phyloP scores from a whole-genome alignment of 2,329 filamentous ascomycete genomes.

The Blastomyces gilchristii region DNA sequence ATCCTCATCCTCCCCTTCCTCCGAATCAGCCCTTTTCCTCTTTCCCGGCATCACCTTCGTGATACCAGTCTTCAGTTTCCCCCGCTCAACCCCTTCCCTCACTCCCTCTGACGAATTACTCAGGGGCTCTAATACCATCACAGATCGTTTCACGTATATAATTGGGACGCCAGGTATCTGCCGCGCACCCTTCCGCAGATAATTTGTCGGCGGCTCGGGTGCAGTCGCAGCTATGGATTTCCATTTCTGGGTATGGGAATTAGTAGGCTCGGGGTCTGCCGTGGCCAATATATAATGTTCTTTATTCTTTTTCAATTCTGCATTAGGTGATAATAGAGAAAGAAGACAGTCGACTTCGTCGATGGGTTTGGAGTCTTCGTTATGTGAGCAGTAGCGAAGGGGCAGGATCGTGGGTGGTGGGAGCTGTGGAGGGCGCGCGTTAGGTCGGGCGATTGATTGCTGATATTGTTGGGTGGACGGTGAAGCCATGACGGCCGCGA shows the following conservation, averaged over 20 bases:
- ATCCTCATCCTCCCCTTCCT: slow-evolving; percentile 16
- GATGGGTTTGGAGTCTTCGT: slow-evolving; percentile 33
- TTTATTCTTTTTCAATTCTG: slow-evolving; percentile 35
- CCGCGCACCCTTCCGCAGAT: slow-evolving; percentile 32
- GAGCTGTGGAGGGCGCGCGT: slow-evolving; percentile 33
- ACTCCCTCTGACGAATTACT: slow-evolving; percentile 35
- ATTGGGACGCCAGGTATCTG: slow-evolving; percentile 40
- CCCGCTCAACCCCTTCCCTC: slow-evolving; percentile 35
- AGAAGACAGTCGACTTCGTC: slow-evolving; percentile 37
- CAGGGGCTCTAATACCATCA: slow-evolving; percentile 42
- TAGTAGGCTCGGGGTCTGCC: slow-evolving; percentile 24
- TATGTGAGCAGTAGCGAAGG: slow-evolving; percentile 40
- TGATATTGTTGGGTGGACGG: slow-evolving; percentile 31
- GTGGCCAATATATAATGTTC: slow-evolving; percentile 40
- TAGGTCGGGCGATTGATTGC: slow-evolving; percentile 31
- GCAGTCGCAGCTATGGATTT: slow-evolving; percentile 16
- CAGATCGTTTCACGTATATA: slow-evolving; percentile 42
- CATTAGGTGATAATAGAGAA: slow-evolving; percentile 33
- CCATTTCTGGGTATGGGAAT: slow-evolving; percentile 11
- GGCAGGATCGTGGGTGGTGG: slow-evolving; percentile 37
- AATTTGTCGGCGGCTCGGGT: slow-evolving; percentile 23
- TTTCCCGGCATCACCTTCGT: slow-evolving; percentile 24
- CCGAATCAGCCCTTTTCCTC: slow-evolving; percentile 25
- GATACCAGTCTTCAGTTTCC: slow-evolving; percentile 38
- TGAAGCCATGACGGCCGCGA: slow-evolving; percentile 34